These are phyloP conservation scores for Naganishia cerealis DNA, from an alignment of 1,284 basidiomycete genomes.

Conservation along the genomic window DNA sequence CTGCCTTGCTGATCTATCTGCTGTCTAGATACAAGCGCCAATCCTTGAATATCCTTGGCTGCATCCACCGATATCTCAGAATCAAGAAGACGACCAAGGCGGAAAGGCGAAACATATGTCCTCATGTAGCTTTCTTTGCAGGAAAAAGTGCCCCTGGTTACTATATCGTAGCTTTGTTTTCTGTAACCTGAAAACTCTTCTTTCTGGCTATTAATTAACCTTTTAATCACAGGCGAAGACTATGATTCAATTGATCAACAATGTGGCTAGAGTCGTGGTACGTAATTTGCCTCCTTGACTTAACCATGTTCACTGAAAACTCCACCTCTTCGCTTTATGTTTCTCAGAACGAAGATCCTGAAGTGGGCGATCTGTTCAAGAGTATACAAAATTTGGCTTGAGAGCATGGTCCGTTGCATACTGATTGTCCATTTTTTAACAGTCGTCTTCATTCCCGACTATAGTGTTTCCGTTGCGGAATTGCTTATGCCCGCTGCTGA, in stretches of 20 bases:
- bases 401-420: conserved; percentile 55
- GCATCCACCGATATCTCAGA: conserved; percentile 77
- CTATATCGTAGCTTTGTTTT: conserved; percentile 23
- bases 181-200: background rate
- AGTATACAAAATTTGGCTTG: conserved; percentile 72
- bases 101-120: conserved; percentile 75
- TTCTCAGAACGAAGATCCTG: conserved; percentile 69
- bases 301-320: background rate
- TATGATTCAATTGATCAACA: conserved; percentile 89
- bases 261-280: conserved; percentile 73
- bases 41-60: conserved; percentile 58
- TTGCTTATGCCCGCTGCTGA: conserved; percentile 86
- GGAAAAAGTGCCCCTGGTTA: conserved; percentile 60
- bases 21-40: conserved; percentile 76
- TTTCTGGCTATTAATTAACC: background rate
- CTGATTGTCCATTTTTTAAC: background rate
- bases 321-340: background rate
- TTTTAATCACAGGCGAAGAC: conserved; percentile 48
- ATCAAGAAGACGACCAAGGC: conserved; percentile 74
- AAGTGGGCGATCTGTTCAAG: conserved; percentile 76
- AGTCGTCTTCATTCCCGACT: conserved; percentile 33
- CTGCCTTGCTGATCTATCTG: conserved; percentile 1
- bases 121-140: conserved; percentile 82
- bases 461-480: conserved; percentile 74
- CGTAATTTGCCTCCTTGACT: conserved; percentile 17